phyloP scores from a whole-genome alignment of 2,329 filamentous ascomycete genomes.

The Fusarium nodosum region DNA sequence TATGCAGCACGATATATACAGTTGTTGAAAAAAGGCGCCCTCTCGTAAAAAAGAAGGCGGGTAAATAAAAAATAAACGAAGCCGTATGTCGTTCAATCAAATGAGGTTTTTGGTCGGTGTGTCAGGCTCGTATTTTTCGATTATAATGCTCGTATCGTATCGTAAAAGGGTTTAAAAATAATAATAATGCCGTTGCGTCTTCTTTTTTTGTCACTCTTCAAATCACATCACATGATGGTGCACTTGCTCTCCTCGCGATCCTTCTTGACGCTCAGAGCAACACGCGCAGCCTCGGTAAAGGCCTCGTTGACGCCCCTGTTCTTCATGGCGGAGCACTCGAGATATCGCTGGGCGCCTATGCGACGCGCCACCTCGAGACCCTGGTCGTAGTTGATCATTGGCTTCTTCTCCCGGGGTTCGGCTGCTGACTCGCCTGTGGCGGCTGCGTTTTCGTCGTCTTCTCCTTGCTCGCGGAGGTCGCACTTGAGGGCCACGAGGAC shows the following conservation, averaged over 20 bases:
- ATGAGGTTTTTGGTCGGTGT: neutral
- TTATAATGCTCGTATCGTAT: slow-evolving; percentile 40
- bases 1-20: slow-evolving; percentile 50
- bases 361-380: slow-evolving; percentile 91
- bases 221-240: slow-evolving; percentile 66
- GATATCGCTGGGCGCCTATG: slow-evolving; percentile 92
- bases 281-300: slow-evolving; percentile 96
- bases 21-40: slow-evolving; percentile 22
- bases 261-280: slow-evolving; percentile 82
- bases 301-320: slow-evolving; percentile 98
- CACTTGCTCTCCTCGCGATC: slow-evolving; percentile 74
- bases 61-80: slow-evolving; percentile 17
- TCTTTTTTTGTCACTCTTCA: neutral
- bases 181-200: neutral
- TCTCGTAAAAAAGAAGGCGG: neutral
- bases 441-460: slow-evolving; percentile 74
- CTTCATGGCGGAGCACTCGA: slow-evolving; percentile 98
- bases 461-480: slow-evolving; percentile 84
- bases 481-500: slow-evolving; percentile 97
- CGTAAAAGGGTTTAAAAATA: neutral
- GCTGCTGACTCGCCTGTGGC: slow-evolving; percentile 22
- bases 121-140: slow-evolving; percentile 35
- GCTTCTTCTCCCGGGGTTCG: slow-evolving; percentile 70
- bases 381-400: slow-evolving; percentile 89
- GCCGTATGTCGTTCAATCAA: slow-evolving; percentile 20